Conservation (phyloP, 345 rosid genomes). For the Psidium friedrichsthalianum region DNA sequence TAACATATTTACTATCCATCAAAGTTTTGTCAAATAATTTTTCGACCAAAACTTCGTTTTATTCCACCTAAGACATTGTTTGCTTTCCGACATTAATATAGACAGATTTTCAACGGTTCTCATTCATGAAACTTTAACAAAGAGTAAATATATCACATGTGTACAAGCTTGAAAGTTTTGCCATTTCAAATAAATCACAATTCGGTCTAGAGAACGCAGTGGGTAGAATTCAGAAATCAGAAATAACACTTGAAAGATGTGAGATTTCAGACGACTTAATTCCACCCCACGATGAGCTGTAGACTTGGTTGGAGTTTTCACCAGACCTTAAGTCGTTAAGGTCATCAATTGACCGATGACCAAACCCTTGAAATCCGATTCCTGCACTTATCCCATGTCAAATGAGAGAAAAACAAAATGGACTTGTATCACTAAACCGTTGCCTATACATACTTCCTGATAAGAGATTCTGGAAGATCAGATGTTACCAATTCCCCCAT, state of each 20-base stretch:
- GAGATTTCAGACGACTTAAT: neutral
- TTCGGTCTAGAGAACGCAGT: neutral
- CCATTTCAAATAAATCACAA: neutral
- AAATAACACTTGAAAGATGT: neutral
- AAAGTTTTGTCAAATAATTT: too few relatives aligned
- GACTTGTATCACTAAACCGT: neutral
- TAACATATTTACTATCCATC: too few relatives aligned
- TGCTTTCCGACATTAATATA: too few relatives aligned
- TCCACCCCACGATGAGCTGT: neutral
- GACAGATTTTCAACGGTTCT: too few relatives aligned
- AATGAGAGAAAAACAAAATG: neutral
- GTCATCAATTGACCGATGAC: neutral
- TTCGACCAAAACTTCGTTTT: too few relatives aligned
- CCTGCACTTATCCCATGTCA: neutral
- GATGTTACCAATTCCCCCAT: neutral
- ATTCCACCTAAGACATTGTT: too few relatives aligned
- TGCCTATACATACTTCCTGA: neutral
- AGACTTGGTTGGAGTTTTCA: neutral
- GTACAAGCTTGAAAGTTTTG: too few relatives aligned
- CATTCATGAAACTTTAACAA: too few relatives aligned
- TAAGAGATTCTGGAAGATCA: neutral
- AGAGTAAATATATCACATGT: too few relatives aligned
- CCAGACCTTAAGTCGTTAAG: neutral
- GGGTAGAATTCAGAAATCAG: neutral
- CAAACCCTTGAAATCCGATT: neutral